A percentile compares a stretch with the other conserved stretches of the same genome.
phyloP scores from a whole-genome alignment of 1,284 basidiomycete genomes.

The Sporisorium scitamineum region DNA sequence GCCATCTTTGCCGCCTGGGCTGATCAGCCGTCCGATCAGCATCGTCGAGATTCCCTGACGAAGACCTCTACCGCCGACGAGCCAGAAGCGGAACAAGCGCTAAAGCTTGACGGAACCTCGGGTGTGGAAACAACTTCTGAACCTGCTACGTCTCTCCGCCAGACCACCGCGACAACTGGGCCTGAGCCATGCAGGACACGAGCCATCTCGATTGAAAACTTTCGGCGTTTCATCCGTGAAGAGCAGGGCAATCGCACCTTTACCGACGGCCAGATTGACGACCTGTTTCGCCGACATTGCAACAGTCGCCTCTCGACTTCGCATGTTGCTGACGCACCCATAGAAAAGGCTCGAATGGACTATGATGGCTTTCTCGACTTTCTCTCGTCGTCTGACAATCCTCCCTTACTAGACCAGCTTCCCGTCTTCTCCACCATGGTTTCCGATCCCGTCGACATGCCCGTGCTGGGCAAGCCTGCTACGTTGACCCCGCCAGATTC shows the following conservation, averaged over 20 bases:
- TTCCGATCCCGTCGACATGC: conserved; percentile 23
- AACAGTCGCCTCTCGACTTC: conserved; percentile 38
- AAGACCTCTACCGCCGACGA: not conserved
- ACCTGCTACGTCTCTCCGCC: conserved; percentile 11
- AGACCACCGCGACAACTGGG: conserved; percentile 1
- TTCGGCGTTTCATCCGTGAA: conserved; percentile 51
- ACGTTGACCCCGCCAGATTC: not conserved
- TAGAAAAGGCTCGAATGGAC: conserved; percentile 30
- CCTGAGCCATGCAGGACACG: conserved; percentile 25
- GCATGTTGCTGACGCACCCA: conserved; percentile 1
- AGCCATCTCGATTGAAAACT: conserved; percentile 39
- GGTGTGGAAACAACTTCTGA: not conserved
- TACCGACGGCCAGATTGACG: conserved; percentile 31
- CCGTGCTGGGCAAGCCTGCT: conserved; percentile 15
- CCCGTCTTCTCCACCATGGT: conserved; percentile 48
- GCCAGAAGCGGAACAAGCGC: not conserved
- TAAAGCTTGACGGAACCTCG: not conserved
- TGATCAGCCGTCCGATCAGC: conserved; percentile 26
- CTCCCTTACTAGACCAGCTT: conserved; percentile 46
- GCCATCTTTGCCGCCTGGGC: conserved; percentile 66
- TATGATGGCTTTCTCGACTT: conserved; percentile 63
- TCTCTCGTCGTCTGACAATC: conserved; percentile 63
- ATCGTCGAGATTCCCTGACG: not conserved
- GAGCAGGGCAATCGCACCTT: conserved; percentile 55
- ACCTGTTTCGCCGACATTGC: conserved; percentile 44